Evolutionary conservation across 202 grass and related monocot species (phyloP).

Genomic region (Alloteropsis angusta): DNA sequence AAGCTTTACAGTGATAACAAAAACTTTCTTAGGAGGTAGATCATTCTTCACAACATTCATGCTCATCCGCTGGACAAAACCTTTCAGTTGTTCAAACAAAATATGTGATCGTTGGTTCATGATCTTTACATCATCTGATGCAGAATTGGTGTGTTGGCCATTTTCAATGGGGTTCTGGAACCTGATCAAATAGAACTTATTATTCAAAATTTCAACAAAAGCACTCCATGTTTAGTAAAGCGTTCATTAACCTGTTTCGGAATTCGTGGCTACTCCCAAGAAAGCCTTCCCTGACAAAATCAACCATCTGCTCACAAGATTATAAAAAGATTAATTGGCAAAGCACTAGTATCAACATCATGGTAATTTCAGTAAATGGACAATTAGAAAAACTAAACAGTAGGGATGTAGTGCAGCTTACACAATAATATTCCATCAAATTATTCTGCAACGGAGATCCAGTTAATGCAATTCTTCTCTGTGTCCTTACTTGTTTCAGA

Average conservation of each 20-base stretch:
- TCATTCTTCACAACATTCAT: slow-evolving; percentile 99
- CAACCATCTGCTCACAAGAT: slow-evolving; percentile 80
- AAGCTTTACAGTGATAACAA: slow-evolving; percentile 93
- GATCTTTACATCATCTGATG: slow-evolving; percentile 84
- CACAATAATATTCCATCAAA: slow-evolving; percentile 99
- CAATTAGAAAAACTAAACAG: slow-evolving; percentile 19
- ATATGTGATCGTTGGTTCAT: slow-evolving; percentile 98
- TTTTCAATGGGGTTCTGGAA: slow-evolving; percentile 99
- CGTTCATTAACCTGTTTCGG: slow-evolving; percentile 62
- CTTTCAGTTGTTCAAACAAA: slow-evolving; percentile 91
- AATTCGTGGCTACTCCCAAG: slow-evolving; percentile 97
- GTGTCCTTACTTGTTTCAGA: slow-evolving; percentile 89
- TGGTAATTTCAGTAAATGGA: slow-evolving; percentile 6
- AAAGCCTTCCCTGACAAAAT: slow-evolving; percentile 99
- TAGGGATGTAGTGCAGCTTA: slow-evolving; percentile 36
- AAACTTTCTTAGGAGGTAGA: slow-evolving; percentile 94
- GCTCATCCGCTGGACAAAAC: slow-evolving; percentile 94
- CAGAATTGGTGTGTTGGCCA: slow-evolving; percentile 94
- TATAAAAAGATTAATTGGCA: slow-evolving; percentile 30
- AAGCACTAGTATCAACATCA: slow-evolving; percentile 10
- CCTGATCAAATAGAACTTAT: slow-evolving; percentile 39
- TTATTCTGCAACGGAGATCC: slow-evolving; percentile 97
- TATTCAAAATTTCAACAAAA: slow-evolving; percentile 9
- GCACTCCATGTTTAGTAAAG: neutral
- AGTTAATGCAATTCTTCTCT: slow-evolving; percentile 95